Percentiles rank a stretch among this genome's conserved stretches.
Evolutionary conservation across 176 grass and related monocot species (phyloP).

Genomic region (Cocos nucifera): DNA sequence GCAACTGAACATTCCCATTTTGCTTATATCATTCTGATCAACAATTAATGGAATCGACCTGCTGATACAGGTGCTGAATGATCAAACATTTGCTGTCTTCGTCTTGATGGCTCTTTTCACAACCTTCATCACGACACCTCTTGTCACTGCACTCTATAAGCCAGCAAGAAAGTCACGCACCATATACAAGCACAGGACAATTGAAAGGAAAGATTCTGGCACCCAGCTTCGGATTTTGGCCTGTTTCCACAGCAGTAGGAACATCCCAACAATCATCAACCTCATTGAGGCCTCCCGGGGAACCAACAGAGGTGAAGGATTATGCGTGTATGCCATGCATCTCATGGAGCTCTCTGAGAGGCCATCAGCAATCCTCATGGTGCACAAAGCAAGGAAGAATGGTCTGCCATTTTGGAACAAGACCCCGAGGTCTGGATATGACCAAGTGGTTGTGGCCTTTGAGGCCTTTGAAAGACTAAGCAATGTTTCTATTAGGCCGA

Average conservation of each 20-base stretch:
- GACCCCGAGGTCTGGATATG: neutral
- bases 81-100: too few relatives aligned
- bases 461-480: neutral
- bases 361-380: conserved; percentile 2
- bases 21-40: too few relatives aligned
- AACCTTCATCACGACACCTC: too few relatives aligned
- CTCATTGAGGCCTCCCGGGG: neutral
- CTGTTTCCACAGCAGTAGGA: neutral
- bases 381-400: neutral
- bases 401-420: conserved; percentile 4
- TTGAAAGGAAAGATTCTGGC: neutral
- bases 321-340: neutral
- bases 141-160: too few relatives aligned
- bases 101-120: too few relatives aligned
- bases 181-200: neutral
- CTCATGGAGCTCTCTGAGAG: neutral
- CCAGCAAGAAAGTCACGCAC: neutral
- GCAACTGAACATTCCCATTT: too few relatives aligned
- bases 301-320: neutral
- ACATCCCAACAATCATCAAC: neutral
- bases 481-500: neutral
- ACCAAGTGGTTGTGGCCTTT: neutral
- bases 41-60: too few relatives aligned
- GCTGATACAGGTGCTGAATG: too few relatives aligned
- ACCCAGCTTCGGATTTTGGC: neutral